Percentiles rank a stretch among this genome's conserved stretches.
Evolutionary conservation across 495 filamentous ascomycete species (phyloP).

Genomic region (Annulohypoxylon stygium): DNA sequence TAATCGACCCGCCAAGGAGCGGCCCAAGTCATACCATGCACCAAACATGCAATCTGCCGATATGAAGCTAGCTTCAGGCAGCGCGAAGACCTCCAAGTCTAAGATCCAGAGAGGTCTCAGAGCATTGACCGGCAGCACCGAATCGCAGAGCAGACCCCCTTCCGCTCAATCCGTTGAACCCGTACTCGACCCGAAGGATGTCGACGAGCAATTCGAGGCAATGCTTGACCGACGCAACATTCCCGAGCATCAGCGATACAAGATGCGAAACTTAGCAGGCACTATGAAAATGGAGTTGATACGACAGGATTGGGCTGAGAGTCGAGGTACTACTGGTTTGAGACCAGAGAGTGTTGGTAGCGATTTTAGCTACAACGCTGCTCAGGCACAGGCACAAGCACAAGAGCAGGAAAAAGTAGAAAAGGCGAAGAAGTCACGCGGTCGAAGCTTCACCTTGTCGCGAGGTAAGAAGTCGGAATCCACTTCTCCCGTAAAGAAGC

Average conservation of each 20-base stretch:
- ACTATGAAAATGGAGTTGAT: slow-evolving; percentile 97
- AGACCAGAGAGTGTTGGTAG: slow-evolving; percentile 54
- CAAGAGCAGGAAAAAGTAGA: slow-evolving; percentile 65
- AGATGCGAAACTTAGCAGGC: slow-evolving; percentile 89
- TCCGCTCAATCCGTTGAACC: slow-evolving; percentile 49
- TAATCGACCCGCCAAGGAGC: slow-evolving; percentile 37
- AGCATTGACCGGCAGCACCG: slow-evolving; percentile 61
- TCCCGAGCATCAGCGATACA: slow-evolving; percentile 90
- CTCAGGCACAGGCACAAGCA: slow-evolving; percentile 42
- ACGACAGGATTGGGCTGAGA: slow-evolving; percentile 83
- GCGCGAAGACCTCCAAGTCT: slow-evolving; percentile 52
- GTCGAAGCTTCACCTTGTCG: slow-evolving; percentile 80
- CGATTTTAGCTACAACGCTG: slow-evolving; percentile 44
- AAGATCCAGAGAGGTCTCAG: slow-evolving; percentile 47
- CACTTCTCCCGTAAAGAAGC: slow-evolving; percentile 64
- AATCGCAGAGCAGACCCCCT: slow-evolving; percentile 42
- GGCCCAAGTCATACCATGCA: slow-evolving; percentile 50
- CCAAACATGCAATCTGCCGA: slow-evolving; percentile 53
- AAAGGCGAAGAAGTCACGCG: slow-evolving; percentile 76
- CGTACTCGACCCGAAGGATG: slow-evolving; percentile 60
- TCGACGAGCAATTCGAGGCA: slow-evolving; percentile 70
- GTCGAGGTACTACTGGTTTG: slow-evolving; percentile 56
- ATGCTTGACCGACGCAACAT: slow-evolving; percentile 90
- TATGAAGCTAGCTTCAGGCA: slow-evolving; percentile 50
- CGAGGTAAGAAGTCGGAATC: slow-evolving; percentile 61